Evolutionary conservation across 2,329 filamentous ascomycete species (phyloP).

Genomic region (Erysiphe pulchra): DNA sequence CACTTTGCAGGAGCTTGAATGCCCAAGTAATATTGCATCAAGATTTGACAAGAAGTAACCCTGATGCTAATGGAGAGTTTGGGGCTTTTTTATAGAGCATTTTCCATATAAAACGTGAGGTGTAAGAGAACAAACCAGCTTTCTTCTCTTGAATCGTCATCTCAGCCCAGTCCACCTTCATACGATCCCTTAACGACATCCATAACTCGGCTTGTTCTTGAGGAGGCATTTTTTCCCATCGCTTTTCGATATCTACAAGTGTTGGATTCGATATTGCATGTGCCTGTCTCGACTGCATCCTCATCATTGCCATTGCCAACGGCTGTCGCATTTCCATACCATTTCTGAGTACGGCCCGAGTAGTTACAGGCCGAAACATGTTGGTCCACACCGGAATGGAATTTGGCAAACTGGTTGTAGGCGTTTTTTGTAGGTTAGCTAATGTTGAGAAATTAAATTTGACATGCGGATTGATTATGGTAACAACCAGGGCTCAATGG

Average conservation of each 20-base stretch:
- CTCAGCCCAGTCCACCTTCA: conserved; percentile 95
- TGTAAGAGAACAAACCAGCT: conserved; percentile 48
- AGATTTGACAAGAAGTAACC: neutral
- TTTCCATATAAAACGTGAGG: no score
- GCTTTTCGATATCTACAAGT: conserved; percentile 94
- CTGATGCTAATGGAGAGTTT: no score
- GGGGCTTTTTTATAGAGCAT: no score
- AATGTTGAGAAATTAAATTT: no score
- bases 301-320: neutral
- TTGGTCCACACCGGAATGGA: neutral
- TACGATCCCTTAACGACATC: conserved; percentile 94
- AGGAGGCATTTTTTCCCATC: conserved; percentile 93
- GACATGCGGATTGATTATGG: no score
- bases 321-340: neutral
- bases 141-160: conserved; percentile 96
- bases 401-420: no score
- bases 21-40: no score
- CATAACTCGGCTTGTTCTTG: conserved; percentile 98
- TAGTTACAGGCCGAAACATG: neutral
- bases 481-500: no score
- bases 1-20: no score
- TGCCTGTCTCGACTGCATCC: conserved; percentile 17
- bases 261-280: conserved; percentile 97
- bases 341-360: neutral
- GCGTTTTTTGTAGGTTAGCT: no score